Conservation (phyloP, 257 asterid species). For the Echium plantagineum region DNA sequence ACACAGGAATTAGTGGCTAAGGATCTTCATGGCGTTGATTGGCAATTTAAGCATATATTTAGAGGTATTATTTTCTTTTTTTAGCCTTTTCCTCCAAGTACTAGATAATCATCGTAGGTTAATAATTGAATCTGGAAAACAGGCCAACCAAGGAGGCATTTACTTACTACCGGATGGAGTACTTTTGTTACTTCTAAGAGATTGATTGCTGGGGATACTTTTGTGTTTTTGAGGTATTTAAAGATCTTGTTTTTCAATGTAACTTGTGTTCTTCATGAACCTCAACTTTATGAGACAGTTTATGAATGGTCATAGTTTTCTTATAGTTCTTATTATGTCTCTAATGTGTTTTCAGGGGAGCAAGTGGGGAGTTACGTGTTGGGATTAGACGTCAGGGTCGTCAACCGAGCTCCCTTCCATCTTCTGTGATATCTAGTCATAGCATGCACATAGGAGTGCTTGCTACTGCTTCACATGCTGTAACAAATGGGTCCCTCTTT, state of each 20-base stretch:
- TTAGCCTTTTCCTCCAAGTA: conserved; percentile 1
- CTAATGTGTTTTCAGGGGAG: conserved; percentile 33
- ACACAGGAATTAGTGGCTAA: conserved; percentile 62
- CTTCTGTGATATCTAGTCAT: conserved; percentile 75
- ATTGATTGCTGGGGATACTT: conserved; percentile 69
- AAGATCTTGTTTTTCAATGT: neutral
- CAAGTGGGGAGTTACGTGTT: conserved; percentile 56
- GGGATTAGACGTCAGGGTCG: conserved; percentile 58
- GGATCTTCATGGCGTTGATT: conserved; percentile 57
- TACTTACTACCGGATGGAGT: conserved; percentile 88
- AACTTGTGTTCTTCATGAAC: neutral
- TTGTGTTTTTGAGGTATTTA: conserved; percentile 61
- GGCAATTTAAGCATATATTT: conserved; percentile 78
- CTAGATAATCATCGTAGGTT: conserved; percentile 4
- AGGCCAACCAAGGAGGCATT: conserved; percentile 86
- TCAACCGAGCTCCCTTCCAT: conserved; percentile 59
- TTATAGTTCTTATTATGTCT: neutral
- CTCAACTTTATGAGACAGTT: neutral
- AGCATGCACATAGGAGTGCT: conserved; percentile 85
- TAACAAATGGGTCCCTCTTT: conserved; percentile 41
- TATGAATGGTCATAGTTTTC: neutral
- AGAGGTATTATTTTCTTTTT: conserved; percentile 39
- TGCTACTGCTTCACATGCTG: conserved; percentile 78
- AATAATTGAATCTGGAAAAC: conserved; percentile 8
- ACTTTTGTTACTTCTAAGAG: conserved; percentile 65